phyloP scores from a whole-genome alignment of 139 green algal genomes.

The Mesotaenium endlicherianum region DNA sequence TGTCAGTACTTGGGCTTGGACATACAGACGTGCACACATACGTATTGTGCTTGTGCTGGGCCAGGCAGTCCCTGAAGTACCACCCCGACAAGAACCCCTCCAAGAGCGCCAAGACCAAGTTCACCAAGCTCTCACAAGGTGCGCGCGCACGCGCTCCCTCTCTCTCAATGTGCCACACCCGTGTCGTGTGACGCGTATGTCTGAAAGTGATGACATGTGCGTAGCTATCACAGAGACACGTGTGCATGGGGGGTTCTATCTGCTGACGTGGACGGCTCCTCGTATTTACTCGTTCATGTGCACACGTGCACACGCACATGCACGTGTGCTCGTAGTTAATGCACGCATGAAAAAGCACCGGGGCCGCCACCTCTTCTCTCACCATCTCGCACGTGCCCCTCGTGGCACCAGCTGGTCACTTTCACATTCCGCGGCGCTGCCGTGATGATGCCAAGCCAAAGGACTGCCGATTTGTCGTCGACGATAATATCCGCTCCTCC shows the following conservation, averaged over 20 bases:
- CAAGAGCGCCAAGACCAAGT: constrained; percentile 16
- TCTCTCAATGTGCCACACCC: not conserved
- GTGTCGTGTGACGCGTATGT: not conserved
- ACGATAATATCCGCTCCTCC: no score
- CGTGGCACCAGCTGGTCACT: no score
- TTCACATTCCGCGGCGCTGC: no score
- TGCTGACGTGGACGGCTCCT: not conserved
- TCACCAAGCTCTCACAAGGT: constrained; percentile 39
- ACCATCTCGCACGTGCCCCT: no score
- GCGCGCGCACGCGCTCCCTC: not conserved
- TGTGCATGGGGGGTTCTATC: not conserved
- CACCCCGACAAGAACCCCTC: constrained; percentile 19
- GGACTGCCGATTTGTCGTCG: no score
- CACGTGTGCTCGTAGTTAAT: no score
- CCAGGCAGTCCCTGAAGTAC: constrained; percentile 25
- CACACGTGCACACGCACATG: not conserved
- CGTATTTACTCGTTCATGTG: not conserved
- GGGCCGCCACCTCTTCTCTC: no score
- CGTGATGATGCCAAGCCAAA: no score
- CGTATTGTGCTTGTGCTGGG: not conserved
- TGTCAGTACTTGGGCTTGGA: not conserved
- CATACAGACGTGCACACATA: not conserved
- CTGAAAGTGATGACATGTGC: not conserved
- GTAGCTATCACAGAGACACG: no score
- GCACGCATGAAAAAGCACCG: no score